phyloP scores from a whole-genome alignment of 306 rosid species.

The Datisca glomerata region DNA sequence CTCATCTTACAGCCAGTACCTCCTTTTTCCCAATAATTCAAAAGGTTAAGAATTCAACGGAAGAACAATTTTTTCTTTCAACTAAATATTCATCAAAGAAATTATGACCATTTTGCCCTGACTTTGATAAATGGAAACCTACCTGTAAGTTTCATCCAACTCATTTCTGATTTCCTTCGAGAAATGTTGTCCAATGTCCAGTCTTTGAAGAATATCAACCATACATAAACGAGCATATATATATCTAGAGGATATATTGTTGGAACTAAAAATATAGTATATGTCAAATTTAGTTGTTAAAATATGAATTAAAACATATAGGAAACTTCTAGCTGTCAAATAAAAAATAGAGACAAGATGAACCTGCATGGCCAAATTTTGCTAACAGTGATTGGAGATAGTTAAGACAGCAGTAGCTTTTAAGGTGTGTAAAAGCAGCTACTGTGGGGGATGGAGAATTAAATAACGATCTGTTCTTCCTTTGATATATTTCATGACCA shows the following conservation, averaged over 20 bases:
- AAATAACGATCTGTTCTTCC: constrained; percentile 70
- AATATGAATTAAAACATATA: constrained; percentile 5
- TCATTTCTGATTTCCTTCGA: constrained; percentile 45
- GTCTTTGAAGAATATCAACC: constrained; percentile 60
- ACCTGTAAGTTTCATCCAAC: constrained; percentile 73
- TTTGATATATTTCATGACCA: constrained; percentile 61
- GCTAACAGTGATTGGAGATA: constrained; percentile 43
- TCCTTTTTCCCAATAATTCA: constrained; percentile 10
- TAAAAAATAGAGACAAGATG: too few species aligned
- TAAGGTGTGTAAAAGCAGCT: constrained; percentile 39
- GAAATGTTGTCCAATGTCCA: constrained; percentile 66
- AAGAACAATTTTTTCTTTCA: not conserved
- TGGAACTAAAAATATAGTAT: constrained; percentile 43
- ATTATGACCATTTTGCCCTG: too few species aligned
- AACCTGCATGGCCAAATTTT: constrained; percentile 63
- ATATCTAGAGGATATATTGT: constrained; percentile 57
- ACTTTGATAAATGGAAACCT: too few species aligned
- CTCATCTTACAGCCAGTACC: constrained; percentile 47
- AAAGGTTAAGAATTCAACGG: not conserved
- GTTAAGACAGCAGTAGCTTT: constrained; percentile 51
- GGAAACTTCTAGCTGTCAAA: too few species aligned
- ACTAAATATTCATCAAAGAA: too few species aligned
- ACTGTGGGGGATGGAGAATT: constrained; percentile 84
- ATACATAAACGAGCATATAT: constrained; percentile 51
- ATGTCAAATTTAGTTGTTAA: not conserved